Conservation (phyloP, 768 basidiomycete genomes). For the Chalciporus piperatus region DNA sequence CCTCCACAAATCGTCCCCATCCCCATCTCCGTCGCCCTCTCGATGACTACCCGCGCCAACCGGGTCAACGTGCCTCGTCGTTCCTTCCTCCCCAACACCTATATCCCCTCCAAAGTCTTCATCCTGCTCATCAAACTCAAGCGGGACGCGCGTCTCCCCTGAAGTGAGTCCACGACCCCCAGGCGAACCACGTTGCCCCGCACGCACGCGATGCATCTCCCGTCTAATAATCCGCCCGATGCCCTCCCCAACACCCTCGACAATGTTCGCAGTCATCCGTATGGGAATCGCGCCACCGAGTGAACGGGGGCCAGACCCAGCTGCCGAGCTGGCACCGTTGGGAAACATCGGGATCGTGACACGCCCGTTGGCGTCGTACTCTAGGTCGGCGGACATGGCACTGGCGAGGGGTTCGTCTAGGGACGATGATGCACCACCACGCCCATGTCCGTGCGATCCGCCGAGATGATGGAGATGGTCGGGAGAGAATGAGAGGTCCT, state of each 20-base stretch:
- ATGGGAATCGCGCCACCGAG: slow-evolving; percentile 48
- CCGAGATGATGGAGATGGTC: neutral
- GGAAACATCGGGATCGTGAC: slow-evolving; percentile 70
- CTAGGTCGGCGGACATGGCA: slow-evolving; percentile 65
- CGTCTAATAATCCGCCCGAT: slow-evolving; percentile 53
- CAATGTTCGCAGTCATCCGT: slow-evolving; percentile 47
- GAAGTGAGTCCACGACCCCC: neutral
- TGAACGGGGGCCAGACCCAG: neutral
- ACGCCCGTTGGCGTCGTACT: slow-evolving; percentile 39
- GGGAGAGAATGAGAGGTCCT: slow-evolving; percentile 14
- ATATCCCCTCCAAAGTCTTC: slow-evolving; percentile 47
- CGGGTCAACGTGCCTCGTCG: too few relatives aligned
- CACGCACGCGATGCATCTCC: slow-evolving; percentile 39
- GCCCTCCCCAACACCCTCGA: slow-evolving; percentile 58
- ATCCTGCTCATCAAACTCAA: slow-evolving; percentile 69
- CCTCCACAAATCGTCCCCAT: slow-evolving; percentile 22
- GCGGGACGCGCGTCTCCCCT: slow-evolving; percentile 27
- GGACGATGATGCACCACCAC: slow-evolving; percentile 35
- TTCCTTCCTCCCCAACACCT: neutral
- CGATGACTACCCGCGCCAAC: slow-evolving; percentile 2
- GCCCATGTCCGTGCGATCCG: too few relatives aligned
- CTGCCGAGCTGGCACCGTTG: slow-evolving; percentile 46
- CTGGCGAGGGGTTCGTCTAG: slow-evolving; percentile 77
- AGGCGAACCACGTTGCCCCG: neutral
- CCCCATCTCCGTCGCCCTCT: slow-evolving; percentile 5